Evolutionary conservation across 169 alveolate genomes (phyloP), one percentile per base, ranked within the genome.

Genomic region (Plasmodium berghei): DNA sequence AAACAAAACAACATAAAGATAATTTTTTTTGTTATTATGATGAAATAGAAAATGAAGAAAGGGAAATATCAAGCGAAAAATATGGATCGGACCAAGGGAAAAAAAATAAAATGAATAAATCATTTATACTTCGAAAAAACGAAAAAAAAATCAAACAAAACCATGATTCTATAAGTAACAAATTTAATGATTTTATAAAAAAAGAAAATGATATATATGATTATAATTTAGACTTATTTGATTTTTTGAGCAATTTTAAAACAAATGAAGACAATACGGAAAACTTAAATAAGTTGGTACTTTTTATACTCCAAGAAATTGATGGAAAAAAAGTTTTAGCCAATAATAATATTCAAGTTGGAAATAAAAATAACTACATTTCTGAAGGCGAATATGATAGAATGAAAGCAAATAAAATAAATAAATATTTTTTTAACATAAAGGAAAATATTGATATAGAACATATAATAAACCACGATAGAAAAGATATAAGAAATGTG

Each of bases 401-500:
- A 69, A 69, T 12, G 22, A 59, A 61, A 14, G 2, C 16, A n/a
- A n/a, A 49, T 4, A n/a, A 8, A 14, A 20, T 28, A 28, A 77
- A 48, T 10, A 10, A 9, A 14, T 4, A 0, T 34, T 34, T 34
- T 34, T 22, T 56, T 52, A 77, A 45, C 45, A 52, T 77, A 64
- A 77, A 45, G 34, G 77, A 77, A 34, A 64, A 52, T 24, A 77
- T 77, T 9, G 62, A 67, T 5, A 46, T 77, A 22, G 75, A 77
- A 49, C 26, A 34, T 42, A 77, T 77, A 22, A 58, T 28, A 49
- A 77, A 77, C 28, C 48, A 77, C 12, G 75, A 63, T 64, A 70
- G 52, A n/a, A 75, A 52, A 63, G 66, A 77, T 66, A 63, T 63
- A 28, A 77, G 59, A 45, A 66, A 77, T 24, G 58, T 77, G 14